Percentiles rank a stretch among this genome's conserved stretches.
Conservation (phyloP, 2,329 filamentous ascomycete genomes). For the Penicillium frequentans region DNA sequence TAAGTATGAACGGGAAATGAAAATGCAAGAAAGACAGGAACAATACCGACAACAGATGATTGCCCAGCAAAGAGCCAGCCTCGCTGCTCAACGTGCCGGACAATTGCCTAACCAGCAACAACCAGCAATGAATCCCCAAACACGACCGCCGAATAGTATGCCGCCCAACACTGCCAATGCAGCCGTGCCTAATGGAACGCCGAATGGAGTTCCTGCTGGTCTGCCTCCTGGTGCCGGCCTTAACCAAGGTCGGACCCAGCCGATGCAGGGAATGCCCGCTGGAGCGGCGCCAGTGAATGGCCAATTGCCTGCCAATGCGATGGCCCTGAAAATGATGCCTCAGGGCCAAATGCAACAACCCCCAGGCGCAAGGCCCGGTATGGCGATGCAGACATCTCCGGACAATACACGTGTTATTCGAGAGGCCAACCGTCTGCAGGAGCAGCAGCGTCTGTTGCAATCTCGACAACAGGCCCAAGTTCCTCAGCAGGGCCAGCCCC, state of each 20-base stretch:
- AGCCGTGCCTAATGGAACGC: conserved; percentile 40
- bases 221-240: conserved; percentile 39
- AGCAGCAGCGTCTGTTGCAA: conserved; percentile 63
- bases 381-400: conserved; percentile 56
- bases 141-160: conserved; percentile 42
- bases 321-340: conserved; percentile 57
- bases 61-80: conserved; percentile 51
- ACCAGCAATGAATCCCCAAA: conserved; percentile 32
- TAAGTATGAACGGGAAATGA: conserved; percentile 82
- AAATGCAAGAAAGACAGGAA: conserved; percentile 57
- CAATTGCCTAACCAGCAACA: conserved; percentile 40
- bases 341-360: conserved; percentile 60
- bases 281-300: conserved; percentile 46
- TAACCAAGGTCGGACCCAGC: conserved; percentile 40
- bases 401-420: conserved; percentile 50
- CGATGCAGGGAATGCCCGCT: conserved; percentile 44
- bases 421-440: conserved; percentile 49
- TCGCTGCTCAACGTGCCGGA: conserved; percentile 45
- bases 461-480: conserved; percentile 40
- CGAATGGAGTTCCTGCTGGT: conserved; percentile 49
- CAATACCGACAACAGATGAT: conserved; percentile 65
- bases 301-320: conserved; percentile 54
- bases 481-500: conserved; percentile 33
- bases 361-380: conserved; percentile 37
- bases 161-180: conserved; percentile 34